Base-by-base conservation (phyloP, 2,329 filamentous ascomycete species). In the Phyllosticta citrichinensis region DNA sequence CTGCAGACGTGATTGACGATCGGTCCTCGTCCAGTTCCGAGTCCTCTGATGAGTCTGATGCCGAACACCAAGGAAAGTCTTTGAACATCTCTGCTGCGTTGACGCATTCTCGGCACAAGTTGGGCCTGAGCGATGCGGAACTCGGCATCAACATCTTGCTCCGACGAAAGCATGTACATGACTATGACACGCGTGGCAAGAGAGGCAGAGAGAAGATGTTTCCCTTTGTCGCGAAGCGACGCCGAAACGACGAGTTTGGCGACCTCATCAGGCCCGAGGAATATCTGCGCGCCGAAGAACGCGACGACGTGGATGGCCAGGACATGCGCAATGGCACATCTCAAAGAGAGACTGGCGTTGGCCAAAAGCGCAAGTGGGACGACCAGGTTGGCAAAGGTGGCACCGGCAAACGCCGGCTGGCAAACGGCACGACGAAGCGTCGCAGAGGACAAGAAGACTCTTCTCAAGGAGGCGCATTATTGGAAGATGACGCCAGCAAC, bases 311-410 rank as follows among this genome's bases (percentile, higher is more conserved):
- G 19, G 87, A 89, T 51, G 84, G 83, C 12, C 83, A 87, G 57
- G 85, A 87, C 56, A 77, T 83, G 61, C 79, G 79, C 40, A 74
- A 77, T 20, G 78, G 81, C 35, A 35, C 22, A 22, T 80, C 81
- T 54, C 75, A 75, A 66, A 73, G 74, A 61, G 73, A 77, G 62
- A 71, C 75, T 52, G 69, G 74, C 11, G 81, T 96, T 20, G 94
- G 93, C 19, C 92, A 93, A 77, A 99, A 99, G 76, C 84, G 94
- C 63, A 95, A 91, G 73, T 97, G 93, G 91, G 89, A 93, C 65
- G 91, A 95, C 63, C 72, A 72, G 50, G 70, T 68, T 56, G 70
- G 69, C 30, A 75, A 72, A 55, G 75, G 63, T n/a, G 66, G 73
- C 54, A 75, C 73, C 35, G 66, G 71, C 62, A 62, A 62, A 40